Conservation (phyloP, 2,329 filamentous ascomycete genomes). For the Colletotrichum phormii region DNA sequence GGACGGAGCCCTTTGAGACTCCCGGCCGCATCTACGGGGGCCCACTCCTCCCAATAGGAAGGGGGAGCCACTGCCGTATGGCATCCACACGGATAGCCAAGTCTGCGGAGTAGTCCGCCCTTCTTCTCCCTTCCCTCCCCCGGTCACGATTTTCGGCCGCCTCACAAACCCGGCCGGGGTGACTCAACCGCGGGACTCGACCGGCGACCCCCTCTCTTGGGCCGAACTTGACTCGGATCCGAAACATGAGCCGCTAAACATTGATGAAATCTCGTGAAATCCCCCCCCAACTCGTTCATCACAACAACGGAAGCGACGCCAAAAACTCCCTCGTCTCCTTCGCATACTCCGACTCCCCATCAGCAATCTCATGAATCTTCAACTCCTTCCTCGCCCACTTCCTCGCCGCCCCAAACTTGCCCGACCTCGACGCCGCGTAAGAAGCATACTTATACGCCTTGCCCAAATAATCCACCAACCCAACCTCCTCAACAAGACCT, state of each 20-base stretch:
- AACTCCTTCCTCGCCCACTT: slow-evolving; percentile 41
- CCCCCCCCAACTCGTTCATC: not conserved
- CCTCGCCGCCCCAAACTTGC: slow-evolving; percentile 35
- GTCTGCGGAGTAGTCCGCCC: not conserved
- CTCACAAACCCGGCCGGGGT: slow-evolving; percentile 10
- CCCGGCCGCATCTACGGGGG: not conserved
- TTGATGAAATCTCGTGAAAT: not conserved
- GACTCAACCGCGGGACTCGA: slow-evolving; percentile 16
- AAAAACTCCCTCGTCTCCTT: slow-evolving; percentile 23
- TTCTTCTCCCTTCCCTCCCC: not conserved
- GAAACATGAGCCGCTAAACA: not conserved
- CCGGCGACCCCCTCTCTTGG: no score
- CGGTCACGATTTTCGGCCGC: not conserved
- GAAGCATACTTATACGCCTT: slow-evolving; percentile 41
- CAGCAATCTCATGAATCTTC: slow-evolving; percentile 37
- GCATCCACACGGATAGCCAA: not conserved
- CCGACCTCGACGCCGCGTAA: slow-evolving; percentile 37
- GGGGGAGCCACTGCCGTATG: no score
- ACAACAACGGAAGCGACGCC: slow-evolving; percentile 29
- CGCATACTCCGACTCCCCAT: slow-evolving; percentile 24
- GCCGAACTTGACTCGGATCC: not conserved
- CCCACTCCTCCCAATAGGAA: not conserved
- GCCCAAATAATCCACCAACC: slow-evolving; percentile 41
- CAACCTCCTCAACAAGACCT: slow-evolving; percentile 40
- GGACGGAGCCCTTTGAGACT: not conserved